phyloP scores from a whole-genome alignment of 768 basidiomycete genomes.

The Lentinula sp. region DNA sequence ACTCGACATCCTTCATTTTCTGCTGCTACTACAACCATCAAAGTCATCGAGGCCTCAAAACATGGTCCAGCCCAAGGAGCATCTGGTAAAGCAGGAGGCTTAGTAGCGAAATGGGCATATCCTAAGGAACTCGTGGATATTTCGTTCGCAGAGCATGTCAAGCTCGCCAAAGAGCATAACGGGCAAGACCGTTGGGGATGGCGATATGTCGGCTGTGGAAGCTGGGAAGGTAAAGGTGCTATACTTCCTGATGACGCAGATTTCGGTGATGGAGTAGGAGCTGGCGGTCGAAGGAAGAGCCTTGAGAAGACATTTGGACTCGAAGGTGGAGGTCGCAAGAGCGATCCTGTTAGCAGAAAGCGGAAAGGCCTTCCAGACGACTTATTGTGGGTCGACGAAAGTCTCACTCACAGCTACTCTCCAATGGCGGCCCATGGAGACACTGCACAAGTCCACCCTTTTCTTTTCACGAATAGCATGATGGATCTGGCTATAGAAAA shows the following conservation, averaged over 20 bases:
- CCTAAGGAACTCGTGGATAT: conserved; percentile 62
- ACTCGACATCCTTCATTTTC: conserved; percentile 47
- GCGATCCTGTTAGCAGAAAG: conserved; percentile 15
- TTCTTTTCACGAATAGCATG: conserved; percentile 69
- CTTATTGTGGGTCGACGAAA: conserved; percentile 46
- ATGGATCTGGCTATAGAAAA: conserved; percentile 52
- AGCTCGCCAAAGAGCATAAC: conserved; percentile 61
- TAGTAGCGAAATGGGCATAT: conserved; percentile 84
- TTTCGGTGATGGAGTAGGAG: conserved; percentile 19
- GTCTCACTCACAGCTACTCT: conserved; percentile 56
- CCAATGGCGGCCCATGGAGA: conserved; percentile 48
- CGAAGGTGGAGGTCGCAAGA: conserved; percentile 15
- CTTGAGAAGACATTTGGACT: conserved; percentile 53
- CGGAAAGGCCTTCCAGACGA: conserved; percentile 41
- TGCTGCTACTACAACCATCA: conserved; percentile 35
- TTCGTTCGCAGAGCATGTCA: conserved; percentile 70
- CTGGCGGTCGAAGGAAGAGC: conserved; percentile 33
- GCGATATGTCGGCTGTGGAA: conserved; percentile 66
- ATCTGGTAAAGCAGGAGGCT: conserved; percentile 79
- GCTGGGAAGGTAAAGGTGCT: conserved; percentile 64
- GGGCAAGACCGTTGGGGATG: conserved; percentile 80
- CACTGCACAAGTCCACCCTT: conserved; percentile 77
- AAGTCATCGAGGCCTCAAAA: conserved; percentile 66
- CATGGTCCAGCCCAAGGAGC: conserved; percentile 70
- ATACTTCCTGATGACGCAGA: conserved; percentile 12